phyloP scores from a whole-genome alignment of 106 monocot species.

The Hemerocallis citrina region DNA sequence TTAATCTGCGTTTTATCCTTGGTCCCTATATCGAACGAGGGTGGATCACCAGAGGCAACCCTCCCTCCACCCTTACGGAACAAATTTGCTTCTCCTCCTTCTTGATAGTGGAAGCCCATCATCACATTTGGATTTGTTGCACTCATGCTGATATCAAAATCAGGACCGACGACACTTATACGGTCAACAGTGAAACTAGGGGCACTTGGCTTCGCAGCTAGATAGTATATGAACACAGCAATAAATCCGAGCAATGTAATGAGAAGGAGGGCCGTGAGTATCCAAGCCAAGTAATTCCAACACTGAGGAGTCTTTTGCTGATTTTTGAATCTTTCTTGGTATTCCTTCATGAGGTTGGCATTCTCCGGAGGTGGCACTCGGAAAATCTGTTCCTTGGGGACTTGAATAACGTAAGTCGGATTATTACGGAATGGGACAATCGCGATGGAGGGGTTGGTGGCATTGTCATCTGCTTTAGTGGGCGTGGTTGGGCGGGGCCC shows the following conservation, averaged over 20 bases:
- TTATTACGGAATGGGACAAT: constrained; percentile 7
- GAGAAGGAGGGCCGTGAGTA: background rate
- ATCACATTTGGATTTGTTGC: constrained; percentile 26
- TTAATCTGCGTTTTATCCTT: constrained; percentile 11
- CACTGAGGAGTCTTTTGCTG: background rate
- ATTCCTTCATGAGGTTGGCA: constrained; percentile 35
- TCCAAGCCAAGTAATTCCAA: constrained; percentile 2
- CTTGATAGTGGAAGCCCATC: constrained; percentile 18
- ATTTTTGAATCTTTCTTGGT: constrained; percentile 10
- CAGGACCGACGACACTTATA: constrained; percentile 3
- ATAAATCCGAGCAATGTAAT: background rate
- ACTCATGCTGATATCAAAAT: constrained; percentile 20
- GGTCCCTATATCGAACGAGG: constrained; percentile 12
- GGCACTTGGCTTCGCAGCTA: constrained; percentile 15
- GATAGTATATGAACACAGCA: constrained; percentile 6
- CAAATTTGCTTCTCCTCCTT: constrained; percentile 13
- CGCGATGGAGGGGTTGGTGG: background rate
- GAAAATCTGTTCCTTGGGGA: constrained; percentile 44
- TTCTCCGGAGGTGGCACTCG: constrained; percentile 48
- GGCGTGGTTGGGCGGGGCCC: background rate
- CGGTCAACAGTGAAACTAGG: constrained; percentile 25
- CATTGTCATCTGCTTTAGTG: background rate
- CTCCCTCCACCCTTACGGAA: background rate
- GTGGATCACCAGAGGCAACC: constrained; percentile 26
- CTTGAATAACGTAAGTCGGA: constrained; percentile 34